phyloP scores from a whole-genome alignment of 805 yeast genomes.

The Kuraishia cidri region DNA sequence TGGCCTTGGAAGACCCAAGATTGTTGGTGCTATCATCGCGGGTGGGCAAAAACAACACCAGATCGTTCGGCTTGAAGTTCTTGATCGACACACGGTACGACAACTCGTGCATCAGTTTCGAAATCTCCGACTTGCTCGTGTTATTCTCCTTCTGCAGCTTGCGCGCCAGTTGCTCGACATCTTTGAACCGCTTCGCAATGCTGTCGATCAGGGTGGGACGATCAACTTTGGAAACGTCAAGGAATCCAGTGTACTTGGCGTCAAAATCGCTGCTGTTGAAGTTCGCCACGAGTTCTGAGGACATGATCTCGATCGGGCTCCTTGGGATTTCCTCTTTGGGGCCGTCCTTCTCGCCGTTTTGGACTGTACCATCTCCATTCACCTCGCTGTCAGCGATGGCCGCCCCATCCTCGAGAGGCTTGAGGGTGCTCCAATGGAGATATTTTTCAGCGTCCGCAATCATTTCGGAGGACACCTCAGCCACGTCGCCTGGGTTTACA shows the following conservation, averaged over 20 bases:
- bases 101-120: constrained; percentile 21
- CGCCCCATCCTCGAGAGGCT: no score
- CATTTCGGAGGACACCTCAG: constrained; percentile 3
- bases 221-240: constrained; percentile 13
- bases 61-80: constrained; percentile 62
- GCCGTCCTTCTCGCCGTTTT: background rate
- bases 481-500: no score
- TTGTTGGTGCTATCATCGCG: constrained; percentile 3
- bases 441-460: constrained; percentile 4
- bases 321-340: background rate
- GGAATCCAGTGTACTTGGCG: constrained; percentile 24
- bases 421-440: background rate
- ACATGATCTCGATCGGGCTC: background rate
- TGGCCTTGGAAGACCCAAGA: constrained; percentile 1
- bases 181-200: constrained; percentile 70
- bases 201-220: constrained; percentile 16
- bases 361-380: no score
- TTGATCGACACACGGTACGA: constrained; percentile 56
- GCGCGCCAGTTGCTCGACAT: constrained; percentile 85
- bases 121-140: constrained; percentile 35
- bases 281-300: background rate
- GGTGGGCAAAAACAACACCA: constrained; percentile 82
- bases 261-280: constrained; percentile 9
- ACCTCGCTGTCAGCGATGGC: no score
- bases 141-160: constrained; percentile 69